Evolutionary conservation across 306 rosid genomes (phyloP), one percentile per base, ranked within the genome.

Genomic region (Vachellia pachyceras): DNA sequence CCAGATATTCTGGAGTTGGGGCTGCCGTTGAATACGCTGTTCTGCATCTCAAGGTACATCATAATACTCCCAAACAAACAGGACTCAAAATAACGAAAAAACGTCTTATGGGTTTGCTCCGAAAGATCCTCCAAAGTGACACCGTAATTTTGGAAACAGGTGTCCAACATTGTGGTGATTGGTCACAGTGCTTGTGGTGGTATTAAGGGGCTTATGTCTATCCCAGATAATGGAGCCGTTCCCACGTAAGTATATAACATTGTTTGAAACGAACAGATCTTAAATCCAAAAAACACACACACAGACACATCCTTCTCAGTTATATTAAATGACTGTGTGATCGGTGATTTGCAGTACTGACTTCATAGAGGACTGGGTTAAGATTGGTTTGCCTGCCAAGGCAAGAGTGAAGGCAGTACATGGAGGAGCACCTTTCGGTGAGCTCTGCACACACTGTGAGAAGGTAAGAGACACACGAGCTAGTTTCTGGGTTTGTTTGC

Each of bases 141-240:
- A 15, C 3, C 2, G 10, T 20, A 41, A n/a, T 10, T 12, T 46
- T 64, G 39, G 17, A 29, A 41, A 49, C 75, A 95, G 99, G 99
- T 95, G 49, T 72, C 86, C 69, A 81, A 90, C 83, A 96, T 96
- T 69, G 88, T 87, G 65, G 90, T 87, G 71, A 87, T 87, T 82
- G 90, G 90, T 8, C 98, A 94, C 92, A 94, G 98, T 49, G 97
- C 96, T 85, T 94, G 98, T 86, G 98, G 98, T 80, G 98, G 98
- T 37, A 92, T 94, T n/a, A 94, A 94, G 89, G 98, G 94, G 25
- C 98, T 94, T 57, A 13, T 94, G 88, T 88, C 94, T 10, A 60
- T 94, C 20, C 87, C 94, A 36, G 87, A 13, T 37, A 90, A 89
- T 77, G 96, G 93, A 82, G 7, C 84, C 18, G 73, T 79, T 84